Base-by-base conservation (phyloP, 352 stramenopile species). In the Phytophthora melonis region DNA sequence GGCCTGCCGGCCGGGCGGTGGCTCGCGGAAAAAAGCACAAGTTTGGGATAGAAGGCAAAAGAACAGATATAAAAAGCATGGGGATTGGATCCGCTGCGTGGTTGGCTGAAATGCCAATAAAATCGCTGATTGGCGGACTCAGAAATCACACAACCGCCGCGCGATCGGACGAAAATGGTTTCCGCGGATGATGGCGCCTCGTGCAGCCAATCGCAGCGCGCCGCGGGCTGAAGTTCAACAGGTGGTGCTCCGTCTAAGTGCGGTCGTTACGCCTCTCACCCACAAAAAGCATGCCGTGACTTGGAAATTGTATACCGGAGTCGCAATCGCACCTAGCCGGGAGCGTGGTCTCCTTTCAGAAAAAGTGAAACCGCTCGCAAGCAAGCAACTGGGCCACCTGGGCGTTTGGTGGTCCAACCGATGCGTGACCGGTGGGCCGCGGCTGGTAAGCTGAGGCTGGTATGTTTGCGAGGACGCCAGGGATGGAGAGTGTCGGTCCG, bases 11-110 rank as follows among this genome's bases (percentile, higher is more conserved):
- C 8, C 16, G 11, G 36, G 36, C 36, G 30, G 52, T 7, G 30
- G 58, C 61, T 55, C 19, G 30, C 21, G 36, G 57, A 67, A 75
- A 78, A 80, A 78, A 78, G 74, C 69, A 78, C 60, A 74, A 77
- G 63, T 68, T 75, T 79, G 43, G 43, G 59, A 39, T n/a, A 8
- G 63, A 75, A 74, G 71, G 52, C 57, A 72, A 75, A 68, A 75
- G 58, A 76, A 77, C 61, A 59, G 66, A 69, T 75, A 72, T 72
- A 75, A 68, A 75, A 78, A 71, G 57, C 60, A 75, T 32, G 7
- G 13, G n/a, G 10, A 10, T 21, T 70, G 21, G 14, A 58, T 59
- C 34, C 23, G 56, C 8, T 16, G 1, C 4, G 5, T 50, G 6
- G 64, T 74, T 78, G 70, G 70, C 13, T 50, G 47, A 73, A 77